Evolutionary conservation across 2,329 filamentous ascomycete species (phyloP), one percentile per base, ranked within the genome.

Genomic region (Chalaropsis ovoidea): DNA sequence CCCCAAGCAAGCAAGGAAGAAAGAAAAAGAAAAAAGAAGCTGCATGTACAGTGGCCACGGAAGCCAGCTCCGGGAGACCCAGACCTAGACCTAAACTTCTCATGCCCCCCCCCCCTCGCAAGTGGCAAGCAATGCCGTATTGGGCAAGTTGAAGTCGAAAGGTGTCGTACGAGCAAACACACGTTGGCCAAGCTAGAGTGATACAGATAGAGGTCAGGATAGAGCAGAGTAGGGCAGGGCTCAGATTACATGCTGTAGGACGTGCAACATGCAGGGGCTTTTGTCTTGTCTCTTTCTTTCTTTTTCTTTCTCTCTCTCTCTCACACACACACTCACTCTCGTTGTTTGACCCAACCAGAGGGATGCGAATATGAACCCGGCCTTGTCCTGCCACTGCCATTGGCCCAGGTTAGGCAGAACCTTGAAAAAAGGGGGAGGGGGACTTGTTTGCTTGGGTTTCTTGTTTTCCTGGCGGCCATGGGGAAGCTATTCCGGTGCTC

Each of bases 401-500:
- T 56, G 52, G 52, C 52, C 22, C 22, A 15, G 15, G 22, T 31
- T 31, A 19, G 22, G 27, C 24, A 17, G 27, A 56, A 19, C 11
- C 24, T 31, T 56, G 54, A 10, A 58, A 35, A 58, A 31, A 24
- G 54, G 54, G 24, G 2, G 39, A 31, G 52, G 54, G 54, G 24
- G 2, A 31, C 27, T 17, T 35, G 13, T 31, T 56, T 8, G 15
- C 43, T 47, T 47, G n/a, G 31, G 45, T 52, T 27, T 19, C 17
- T 31, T 5, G 24, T 19, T 27, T 52, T 19, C 10, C 1, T 24
- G 11, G 4, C n/a, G 52, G 24, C 15, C 27, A 11, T 35, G 8
- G 24, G 52, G 54, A 58, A 58, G 54, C 54, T 17, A n/a, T 58
- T 58, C 54, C 54, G 54, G 54, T 58, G 47, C 47, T 52, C 22